phyloP scores from a whole-genome alignment of 2,329 filamentous ascomycete species.

The Cordyceps fumosorosea region DNA sequence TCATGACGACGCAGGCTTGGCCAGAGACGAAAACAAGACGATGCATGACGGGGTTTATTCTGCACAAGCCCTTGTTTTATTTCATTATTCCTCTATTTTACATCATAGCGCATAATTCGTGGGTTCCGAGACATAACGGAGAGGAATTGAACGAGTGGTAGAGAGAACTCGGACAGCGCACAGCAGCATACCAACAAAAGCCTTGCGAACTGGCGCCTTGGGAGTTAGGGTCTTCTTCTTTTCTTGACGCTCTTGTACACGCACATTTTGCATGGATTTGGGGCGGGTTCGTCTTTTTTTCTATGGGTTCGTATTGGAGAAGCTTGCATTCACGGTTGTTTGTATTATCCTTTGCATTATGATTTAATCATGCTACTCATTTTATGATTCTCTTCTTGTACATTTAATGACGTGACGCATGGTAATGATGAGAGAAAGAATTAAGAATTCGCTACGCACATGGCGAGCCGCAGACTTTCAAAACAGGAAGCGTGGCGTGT shows the following conservation, averaged over 20 bases:
- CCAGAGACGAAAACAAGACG: background rate
- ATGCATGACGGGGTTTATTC: background rate
- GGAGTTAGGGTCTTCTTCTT: slow-evolving; percentile 3
- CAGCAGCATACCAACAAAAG: background rate
- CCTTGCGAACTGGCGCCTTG: background rate
- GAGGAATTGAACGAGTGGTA: background rate
- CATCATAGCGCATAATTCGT: slow-evolving; percentile 1
- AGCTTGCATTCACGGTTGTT: background rate
- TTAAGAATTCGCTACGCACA: no score
- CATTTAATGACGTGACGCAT: no score
- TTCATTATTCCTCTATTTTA: background rate
- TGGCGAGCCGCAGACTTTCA: background rate
- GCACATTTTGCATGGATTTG: background rate
- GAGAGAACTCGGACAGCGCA: background rate
- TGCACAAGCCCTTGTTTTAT: background rate
- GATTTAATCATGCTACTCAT: background rate
- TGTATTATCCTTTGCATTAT: background rate
- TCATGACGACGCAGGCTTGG: background rate
- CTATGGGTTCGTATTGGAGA: background rate
- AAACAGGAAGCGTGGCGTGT: background rate
- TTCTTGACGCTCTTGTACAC: background rate
- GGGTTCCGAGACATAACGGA: background rate
- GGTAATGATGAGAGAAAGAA: no score
- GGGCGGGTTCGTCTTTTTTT: background rate
- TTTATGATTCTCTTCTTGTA: background rate